A percentile compares a stretch with the other conserved stretches of the same genome.
Conservation (phyloP, 2,329 filamentous ascomycete genomes). For the Knufia fluminis region DNA sequence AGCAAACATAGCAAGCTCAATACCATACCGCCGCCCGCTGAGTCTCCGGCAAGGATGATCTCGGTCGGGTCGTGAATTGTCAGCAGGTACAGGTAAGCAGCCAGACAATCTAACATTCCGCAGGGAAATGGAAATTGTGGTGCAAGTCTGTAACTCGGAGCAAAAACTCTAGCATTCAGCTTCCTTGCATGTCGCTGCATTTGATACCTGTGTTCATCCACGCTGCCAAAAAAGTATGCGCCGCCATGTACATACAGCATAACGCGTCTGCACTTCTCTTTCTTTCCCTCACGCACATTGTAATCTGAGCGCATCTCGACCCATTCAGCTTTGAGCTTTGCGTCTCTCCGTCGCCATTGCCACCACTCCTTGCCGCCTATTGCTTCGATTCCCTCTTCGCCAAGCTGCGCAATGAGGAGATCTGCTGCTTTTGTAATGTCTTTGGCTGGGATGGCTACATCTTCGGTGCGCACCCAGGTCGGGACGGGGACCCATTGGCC, state of each 20-base stretch:
- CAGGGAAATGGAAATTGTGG: constrained; percentile 96
- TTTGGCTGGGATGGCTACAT: constrained; percentile 55
- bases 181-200: constrained; percentile 93
- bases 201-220: constrained; percentile 97
- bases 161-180: constrained; percentile 79
- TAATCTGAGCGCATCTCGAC: constrained; percentile 88
- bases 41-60: constrained; percentile 84
- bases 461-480: constrained; percentile 73
- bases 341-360: constrained; percentile 68
- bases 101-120: constrained; percentile 78
- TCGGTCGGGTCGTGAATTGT: constrained; percentile 66
- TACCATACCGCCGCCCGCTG: constrained; percentile 86
- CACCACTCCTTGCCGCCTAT: constrained; percentile 82
- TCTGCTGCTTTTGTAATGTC: constrained; percentile 58
- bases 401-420: constrained; percentile 64
- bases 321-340: constrained; percentile 73
- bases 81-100: constrained; percentile 76
- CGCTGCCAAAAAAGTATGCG: constrained; percentile 89
- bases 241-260: constrained; percentile 95
- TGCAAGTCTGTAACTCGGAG: constrained; percentile 75
- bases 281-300: constrained; percentile 56
- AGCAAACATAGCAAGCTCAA: constrained; percentile 68
- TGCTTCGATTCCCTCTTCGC: constrained; percentile 59
- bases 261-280: constrained; percentile 57
- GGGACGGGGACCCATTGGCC: constrained; percentile 84